Percentiles rank a stretch among this genome's conserved stretches.
Conservation (phyloP, 1,284 basidiomycete species). For the Heterobasidion annosum region DNA sequence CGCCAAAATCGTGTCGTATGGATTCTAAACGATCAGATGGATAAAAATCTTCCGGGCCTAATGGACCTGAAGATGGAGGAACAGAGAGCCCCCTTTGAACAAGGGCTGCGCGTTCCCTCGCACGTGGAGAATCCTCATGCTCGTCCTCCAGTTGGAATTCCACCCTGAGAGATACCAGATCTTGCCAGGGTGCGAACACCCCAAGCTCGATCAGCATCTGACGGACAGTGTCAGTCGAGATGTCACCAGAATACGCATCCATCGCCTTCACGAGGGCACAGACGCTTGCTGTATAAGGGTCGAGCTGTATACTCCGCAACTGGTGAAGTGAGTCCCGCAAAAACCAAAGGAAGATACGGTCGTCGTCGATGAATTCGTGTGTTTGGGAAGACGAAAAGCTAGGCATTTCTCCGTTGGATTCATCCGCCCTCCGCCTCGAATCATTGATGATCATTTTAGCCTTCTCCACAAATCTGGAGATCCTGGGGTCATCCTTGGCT, state of each 20-base stretch:
- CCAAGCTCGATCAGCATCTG: constrained; percentile 59
- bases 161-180: constrained; percentile 21
- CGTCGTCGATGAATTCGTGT: constrained; percentile 29
- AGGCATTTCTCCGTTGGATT: constrained; percentile 16
- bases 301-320: constrained; percentile 49
- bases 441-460: constrained; percentile 36
- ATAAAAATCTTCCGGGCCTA: constrained; percentile 54
- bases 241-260: constrained; percentile 23
- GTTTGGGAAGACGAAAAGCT: too few relatives aligned
- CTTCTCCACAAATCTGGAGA: constrained; percentile 52
- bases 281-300: constrained; percentile 50
- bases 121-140: constrained; percentile 17
- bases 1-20: constrained; percentile 81
- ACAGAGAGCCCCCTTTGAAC: constrained; percentile 8
- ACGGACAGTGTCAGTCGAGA: constrained; percentile 32
- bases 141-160: not conserved
- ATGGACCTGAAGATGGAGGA: constrained; percentile 12
- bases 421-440: constrained; percentile 17
- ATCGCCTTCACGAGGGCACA: constrained; percentile 59
- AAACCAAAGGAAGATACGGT: constrained; percentile 59
- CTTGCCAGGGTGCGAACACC: constrained; percentile 68
- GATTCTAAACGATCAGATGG: constrained; percentile 48
- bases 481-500: constrained; percentile 25
- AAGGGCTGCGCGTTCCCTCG: constrained; percentile 14
- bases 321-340: constrained; percentile 56